These are phyloP conservation scores for Roridomyces roridus DNA, from an alignment of 768 basidiomycete genomes.

Conservation along the genomic window DNA sequence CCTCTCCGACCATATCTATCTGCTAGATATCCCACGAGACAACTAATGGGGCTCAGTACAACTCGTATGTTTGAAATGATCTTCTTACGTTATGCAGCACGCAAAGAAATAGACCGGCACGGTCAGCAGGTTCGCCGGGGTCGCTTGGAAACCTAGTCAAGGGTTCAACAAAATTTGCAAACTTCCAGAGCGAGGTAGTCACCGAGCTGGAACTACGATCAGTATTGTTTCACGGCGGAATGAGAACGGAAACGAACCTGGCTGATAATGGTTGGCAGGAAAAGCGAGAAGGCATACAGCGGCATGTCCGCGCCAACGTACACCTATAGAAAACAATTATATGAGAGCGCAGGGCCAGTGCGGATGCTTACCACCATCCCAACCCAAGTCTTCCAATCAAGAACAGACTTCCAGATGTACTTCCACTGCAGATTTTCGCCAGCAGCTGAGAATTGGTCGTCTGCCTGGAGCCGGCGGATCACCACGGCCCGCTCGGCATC, in stretches of 20 bases:
- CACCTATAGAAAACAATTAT: conserved; percentile 27
- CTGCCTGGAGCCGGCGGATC: conserved; percentile 67
- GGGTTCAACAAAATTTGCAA: no score
- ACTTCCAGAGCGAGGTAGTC: background rate
- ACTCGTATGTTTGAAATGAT: background rate
- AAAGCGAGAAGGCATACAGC: conserved; percentile 57
- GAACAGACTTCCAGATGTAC: conserved; percentile 65
- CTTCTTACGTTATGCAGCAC: no score
- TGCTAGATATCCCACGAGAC: conserved; percentile 63
- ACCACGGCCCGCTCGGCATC: conserved; percentile 70
- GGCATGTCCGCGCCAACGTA: conserved; percentile 75
- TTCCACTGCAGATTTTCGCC: conserved; percentile 60
- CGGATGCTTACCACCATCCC: no score
- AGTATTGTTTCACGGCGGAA: background rate
- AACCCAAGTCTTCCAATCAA: conserved; percentile 78
- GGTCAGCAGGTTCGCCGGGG: conserved; percentile 73
- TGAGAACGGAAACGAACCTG: conserved; percentile 45
- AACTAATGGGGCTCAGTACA: background rate
- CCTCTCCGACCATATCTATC: conserved; percentile 68
- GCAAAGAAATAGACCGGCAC: conserved; percentile 82
- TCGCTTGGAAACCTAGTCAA: conserved; percentile 60
- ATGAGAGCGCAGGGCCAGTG: no score
- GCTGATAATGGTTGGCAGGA: conserved; percentile 61
- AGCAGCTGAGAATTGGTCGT: conserved; percentile 69
- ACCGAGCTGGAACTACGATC: no score